A percentile compares a stretch with the other conserved stretches of the same genome.
phyloP scores from a whole-genome alignment of 208 protist genomes.

The Herpetomonas muscarum region DNA sequence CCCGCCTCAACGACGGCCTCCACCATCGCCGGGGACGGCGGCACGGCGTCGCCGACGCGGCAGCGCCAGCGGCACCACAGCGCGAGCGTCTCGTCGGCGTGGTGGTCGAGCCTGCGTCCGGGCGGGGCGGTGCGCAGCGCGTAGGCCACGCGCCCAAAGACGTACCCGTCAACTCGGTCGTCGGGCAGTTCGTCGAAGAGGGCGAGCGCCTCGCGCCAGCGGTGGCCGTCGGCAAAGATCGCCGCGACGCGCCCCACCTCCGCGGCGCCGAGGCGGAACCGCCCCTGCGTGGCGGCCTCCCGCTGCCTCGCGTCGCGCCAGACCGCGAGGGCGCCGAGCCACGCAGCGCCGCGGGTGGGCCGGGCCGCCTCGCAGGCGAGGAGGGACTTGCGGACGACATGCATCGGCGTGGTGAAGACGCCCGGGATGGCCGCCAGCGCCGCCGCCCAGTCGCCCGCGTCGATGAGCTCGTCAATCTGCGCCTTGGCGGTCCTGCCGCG shows the following conservation, averaged over 20 bases:
- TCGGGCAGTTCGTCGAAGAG: constrained; percentile 30
- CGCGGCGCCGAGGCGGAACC: constrained; percentile 7
- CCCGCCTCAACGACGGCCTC: constrained; percentile 42
- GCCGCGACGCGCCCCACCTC: constrained; percentile 53
- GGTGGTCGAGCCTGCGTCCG: too few relatives aligned
- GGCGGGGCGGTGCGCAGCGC: constrained; percentile 23
- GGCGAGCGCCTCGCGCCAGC: constrained; percentile 45
- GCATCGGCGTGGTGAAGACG: constrained; percentile 22
- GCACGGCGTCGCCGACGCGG: constrained; percentile 39
- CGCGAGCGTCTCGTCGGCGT: constrained; percentile 28
- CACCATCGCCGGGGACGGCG: constrained; percentile 44
- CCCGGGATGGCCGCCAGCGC: constrained; percentile 28
- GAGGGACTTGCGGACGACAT: constrained; percentile 37
- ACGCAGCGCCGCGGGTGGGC: constrained; percentile 7
- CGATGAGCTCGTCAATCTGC: constrained; percentile 37
- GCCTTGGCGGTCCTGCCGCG: constrained; percentile 1
- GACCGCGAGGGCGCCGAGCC: constrained; percentile 25
- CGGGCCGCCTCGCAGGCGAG: constrained; percentile 21
- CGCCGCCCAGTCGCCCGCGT: constrained; percentile 42
- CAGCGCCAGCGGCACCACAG: constrained; percentile 71
- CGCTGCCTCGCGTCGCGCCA: constrained; percentile 9
- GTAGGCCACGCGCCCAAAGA: constrained; percentile 50
- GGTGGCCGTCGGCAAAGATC: constrained; percentile 38
- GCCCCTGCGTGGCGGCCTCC: background rate
- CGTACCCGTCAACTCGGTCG: constrained; percentile 40